Evolutionary conservation across 805 yeast species (phyloP).

Genomic region (Monosporozyma siamensis): DNA sequence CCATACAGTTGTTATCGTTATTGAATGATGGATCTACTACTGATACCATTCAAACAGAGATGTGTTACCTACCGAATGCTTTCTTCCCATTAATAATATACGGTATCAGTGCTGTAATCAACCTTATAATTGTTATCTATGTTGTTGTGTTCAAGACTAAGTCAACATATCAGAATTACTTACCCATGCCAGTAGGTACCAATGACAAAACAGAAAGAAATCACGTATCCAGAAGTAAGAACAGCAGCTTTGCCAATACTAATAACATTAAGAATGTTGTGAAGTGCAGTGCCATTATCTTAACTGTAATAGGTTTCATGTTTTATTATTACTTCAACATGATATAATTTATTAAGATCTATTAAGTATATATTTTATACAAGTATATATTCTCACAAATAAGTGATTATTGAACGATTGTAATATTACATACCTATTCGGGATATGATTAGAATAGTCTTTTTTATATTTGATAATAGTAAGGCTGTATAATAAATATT

Average conservation of each 20-base stretch:
- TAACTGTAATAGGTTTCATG: neutral
- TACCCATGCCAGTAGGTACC: conserved; percentile 20
- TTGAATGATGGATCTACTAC: conserved; percentile 29
- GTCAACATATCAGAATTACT: conserved; percentile 1
- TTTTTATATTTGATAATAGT: no score
- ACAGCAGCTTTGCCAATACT: neutral
- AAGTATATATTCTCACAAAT: no score
- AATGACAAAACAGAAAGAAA: conserved; percentile 4
- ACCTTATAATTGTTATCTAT: conserved; percentile 1
- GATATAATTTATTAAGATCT: no score
- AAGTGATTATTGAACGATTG: no score
- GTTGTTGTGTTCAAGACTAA: neutral
- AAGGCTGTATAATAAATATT: no score
- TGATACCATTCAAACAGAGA: conserved; percentile 31
- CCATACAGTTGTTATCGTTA: conserved; percentile 72
- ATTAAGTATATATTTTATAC: no score
- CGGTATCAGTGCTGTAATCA: conserved; percentile 7
- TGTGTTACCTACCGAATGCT: conserved; percentile 53
- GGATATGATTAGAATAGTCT: no score
- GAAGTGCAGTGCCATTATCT: neutral
- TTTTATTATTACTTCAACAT: neutral
- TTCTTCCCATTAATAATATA: conserved; percentile 36
- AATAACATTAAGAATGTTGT: neutral
- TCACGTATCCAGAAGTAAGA: neutral
- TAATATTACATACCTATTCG: no score